These are phyloP conservation scores for Telfairia occidentalis DNA, from an alignment of 331 rosid genomes.

Conservation along the genomic window DNA sequence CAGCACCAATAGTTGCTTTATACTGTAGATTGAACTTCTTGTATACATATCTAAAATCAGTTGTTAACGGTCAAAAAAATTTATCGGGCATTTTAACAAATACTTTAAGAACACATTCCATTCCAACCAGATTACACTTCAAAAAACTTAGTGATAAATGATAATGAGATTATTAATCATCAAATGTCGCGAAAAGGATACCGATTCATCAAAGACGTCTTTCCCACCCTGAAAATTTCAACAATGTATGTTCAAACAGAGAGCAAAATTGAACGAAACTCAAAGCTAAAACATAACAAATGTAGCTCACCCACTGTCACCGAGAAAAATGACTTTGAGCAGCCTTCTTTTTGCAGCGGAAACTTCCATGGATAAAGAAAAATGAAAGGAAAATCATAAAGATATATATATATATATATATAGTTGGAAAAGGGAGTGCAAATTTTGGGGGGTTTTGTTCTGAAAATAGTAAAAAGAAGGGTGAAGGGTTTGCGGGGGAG, in stretches of 20 bases:
- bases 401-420: too few relatives aligned
- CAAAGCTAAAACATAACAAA: background rate
- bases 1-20: conserved; percentile 92
- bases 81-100: background rate
- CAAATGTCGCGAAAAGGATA: conserved; percentile 34
- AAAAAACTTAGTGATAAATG: conserved; percentile 6
- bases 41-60: conserved; percentile 52
- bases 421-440: background rate
- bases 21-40: conserved; percentile 59
- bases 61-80: conserved; percentile 24
- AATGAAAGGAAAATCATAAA: background rate
- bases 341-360: conserved; percentile 49
- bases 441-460: background rate
- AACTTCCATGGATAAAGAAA: conserved; percentile 35
- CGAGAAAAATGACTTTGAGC: conserved; percentile 82
- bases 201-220: conserved; percentile 88
- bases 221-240: conserved; percentile 66
- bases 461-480: background rate
- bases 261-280: background rate
- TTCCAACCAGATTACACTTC: background rate
- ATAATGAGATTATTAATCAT: background rate
- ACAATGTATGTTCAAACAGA: conserved; percentile 3
- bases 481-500: background rate
- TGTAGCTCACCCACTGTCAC: conserved; percentile 72
- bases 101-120: background rate